These are phyloP conservation scores for Pseudocercospora cruenta DNA, from an alignment of 2,329 filamentous ascomycete genomes.

Conservation along the genomic window DNA sequence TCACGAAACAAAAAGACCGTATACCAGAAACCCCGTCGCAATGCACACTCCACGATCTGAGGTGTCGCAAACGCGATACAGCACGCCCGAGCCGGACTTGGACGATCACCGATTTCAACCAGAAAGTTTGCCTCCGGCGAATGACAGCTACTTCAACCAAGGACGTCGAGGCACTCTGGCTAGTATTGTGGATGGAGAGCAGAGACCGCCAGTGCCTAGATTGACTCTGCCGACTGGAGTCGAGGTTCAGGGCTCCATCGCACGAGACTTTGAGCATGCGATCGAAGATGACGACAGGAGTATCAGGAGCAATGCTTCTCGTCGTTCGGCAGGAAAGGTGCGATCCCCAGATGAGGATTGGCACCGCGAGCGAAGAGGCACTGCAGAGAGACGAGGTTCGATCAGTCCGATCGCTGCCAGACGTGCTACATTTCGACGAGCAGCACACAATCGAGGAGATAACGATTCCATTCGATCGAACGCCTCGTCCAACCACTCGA, in stretches of 20 bases:
- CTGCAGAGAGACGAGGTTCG: conserved; percentile 24
- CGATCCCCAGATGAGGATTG: conserved; percentile 38
- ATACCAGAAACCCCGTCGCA: conserved; percentile 11
- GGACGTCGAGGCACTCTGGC: conserved; percentile 72
- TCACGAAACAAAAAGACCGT: neutral
- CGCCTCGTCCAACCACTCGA: conserved; percentile 55
- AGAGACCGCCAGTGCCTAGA: conserved; percentile 49
- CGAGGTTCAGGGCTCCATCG: conserved; percentile 45
- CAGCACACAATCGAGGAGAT: conserved; percentile 32
- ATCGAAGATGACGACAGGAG: conserved; percentile 76
- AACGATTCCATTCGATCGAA: conserved; percentile 25
- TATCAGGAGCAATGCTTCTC: conserved; percentile 57
- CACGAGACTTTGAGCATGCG: conserved; percentile 86
- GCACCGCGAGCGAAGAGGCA: conserved; percentile 34
- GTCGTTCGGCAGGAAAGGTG: conserved; percentile 46
- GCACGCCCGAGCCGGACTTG: conserved; percentile 75
- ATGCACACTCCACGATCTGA: conserved; percentile 69
- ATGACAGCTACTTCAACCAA: conserved; percentile 36
- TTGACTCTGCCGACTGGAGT: conserved; percentile 47
- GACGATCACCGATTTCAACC: conserved; percentile 82
- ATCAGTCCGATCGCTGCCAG: conserved; percentile 45
- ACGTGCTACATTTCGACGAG: conserved; percentile 49
- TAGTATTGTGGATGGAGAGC: conserved; percentile 57
- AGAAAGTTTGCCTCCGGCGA: conserved; percentile 62
- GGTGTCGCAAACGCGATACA: conserved; percentile 66